A percentile compares a stretch with the other conserved stretches of the same genome.
Evolutionary conservation across 768 basidiomycete genomes (phyloP).

Genomic region (Psilocybe cyanescens): DNA sequence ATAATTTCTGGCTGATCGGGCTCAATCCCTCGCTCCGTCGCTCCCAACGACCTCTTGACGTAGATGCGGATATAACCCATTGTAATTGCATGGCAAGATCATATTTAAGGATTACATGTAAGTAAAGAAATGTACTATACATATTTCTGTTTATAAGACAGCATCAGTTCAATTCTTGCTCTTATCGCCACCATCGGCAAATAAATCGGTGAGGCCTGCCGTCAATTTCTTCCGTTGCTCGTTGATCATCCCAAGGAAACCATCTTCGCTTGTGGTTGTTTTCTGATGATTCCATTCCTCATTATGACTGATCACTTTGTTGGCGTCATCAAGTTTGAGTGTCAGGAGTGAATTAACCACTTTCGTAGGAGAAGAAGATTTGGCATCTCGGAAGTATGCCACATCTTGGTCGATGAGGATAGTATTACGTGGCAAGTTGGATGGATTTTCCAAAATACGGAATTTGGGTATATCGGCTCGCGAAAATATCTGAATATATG

Average conservation of each 20-base stretch:
- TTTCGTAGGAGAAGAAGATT: slow-evolving; percentile 44
- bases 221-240: slow-evolving; percentile 48
- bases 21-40: too few species aligned
- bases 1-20: slow-evolving; percentile 22
- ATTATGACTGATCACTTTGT: slow-evolving; percentile 40
- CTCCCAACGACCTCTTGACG: too few species aligned
- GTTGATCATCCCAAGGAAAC: slow-evolving; percentile 47
- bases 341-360: slow-evolving; percentile 47
- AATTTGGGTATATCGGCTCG: slow-evolving; percentile 46
- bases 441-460: slow-evolving; percentile 43
- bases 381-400: slow-evolving; percentile 42
- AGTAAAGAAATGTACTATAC: not conserved
- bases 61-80: too few species aligned
- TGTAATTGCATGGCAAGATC: too few species aligned
- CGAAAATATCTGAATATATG: slow-evolving; percentile 39
- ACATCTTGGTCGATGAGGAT: slow-evolving; percentile 54
- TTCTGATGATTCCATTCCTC: slow-evolving; percentile 51
- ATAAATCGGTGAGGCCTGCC: slow-evolving; percentile 36
- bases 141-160: too few species aligned
- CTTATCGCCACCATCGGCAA: slow-evolving; percentile 26
- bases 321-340: slow-evolving; percentile 37
- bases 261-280: slow-evolving; percentile 39
- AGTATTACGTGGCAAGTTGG: slow-evolving; percentile 35
- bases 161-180: slow-evolving; percentile 1
- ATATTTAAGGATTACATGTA: too few species aligned